Conservation (phyloP, 106 monocot genomes). For the Ottelia alismoides region DNA sequence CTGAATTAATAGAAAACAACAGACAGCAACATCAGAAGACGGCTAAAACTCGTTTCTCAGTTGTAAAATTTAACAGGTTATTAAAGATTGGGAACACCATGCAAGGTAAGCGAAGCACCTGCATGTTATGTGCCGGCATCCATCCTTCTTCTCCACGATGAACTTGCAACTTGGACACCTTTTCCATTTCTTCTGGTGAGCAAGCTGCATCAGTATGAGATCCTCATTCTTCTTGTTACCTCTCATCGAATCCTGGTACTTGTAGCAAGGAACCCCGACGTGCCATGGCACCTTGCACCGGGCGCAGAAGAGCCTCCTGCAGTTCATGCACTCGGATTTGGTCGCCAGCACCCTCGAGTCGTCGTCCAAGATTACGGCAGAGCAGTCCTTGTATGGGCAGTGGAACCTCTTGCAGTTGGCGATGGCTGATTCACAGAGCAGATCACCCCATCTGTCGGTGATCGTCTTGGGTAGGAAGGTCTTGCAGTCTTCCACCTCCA, state of each 20-base stretch:
- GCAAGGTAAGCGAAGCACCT: too few relatives aligned
- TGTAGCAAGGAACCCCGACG: conserved; percentile 16
- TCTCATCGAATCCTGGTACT: conserved; percentile 8
- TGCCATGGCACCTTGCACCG: conserved; percentile 54
- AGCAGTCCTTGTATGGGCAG: conserved; percentile 57
- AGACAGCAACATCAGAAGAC: too few relatives aligned
- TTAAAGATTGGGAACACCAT: too few relatives aligned
- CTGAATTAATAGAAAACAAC: background rate
- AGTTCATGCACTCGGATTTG: conserved; percentile 31
- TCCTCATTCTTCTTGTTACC: conserved; percentile 32
- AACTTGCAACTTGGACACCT: conserved; percentile 52
- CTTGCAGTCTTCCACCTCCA: conserved; percentile 5
- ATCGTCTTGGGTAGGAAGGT: conserved; percentile 12
- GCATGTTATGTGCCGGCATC: conserved; percentile 49
- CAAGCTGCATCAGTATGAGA: conserved; percentile 31
- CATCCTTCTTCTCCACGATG: conserved; percentile 45
- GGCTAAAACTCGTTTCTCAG: too few relatives aligned
- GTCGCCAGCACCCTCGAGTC: conserved; percentile 13
- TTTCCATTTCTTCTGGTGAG: conserved; percentile 32
- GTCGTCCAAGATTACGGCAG: conserved; percentile 20
- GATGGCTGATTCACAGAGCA: conserved; percentile 22
- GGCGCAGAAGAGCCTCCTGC: conserved; percentile 49
- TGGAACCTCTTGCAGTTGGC: conserved; percentile 6
- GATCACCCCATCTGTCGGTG: conserved; percentile 20
- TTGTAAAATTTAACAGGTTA: too few relatives aligned